Percentiles rank a stretch among this genome's conserved stretches.
Evolutionary conservation across 768 basidiomycete genomes (phyloP).

Genomic region (Boletus rex-veris): DNA sequence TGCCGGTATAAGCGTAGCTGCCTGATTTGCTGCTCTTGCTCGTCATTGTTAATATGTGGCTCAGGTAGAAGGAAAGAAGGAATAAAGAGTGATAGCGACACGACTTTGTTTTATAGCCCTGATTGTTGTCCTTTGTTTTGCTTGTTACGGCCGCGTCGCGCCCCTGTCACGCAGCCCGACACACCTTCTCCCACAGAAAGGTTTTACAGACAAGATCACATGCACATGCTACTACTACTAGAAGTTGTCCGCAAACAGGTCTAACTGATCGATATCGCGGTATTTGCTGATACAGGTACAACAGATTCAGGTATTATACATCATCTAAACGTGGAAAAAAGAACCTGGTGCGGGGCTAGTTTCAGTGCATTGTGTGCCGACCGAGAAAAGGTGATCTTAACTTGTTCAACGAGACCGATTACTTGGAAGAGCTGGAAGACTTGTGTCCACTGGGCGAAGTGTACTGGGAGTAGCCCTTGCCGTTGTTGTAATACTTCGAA

Average conservation of each 20-base stretch:
- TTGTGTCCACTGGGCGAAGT: conserved; percentile 43
- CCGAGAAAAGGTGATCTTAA: background rate
- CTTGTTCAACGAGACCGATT: background rate
- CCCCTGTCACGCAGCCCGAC: too few species aligned
- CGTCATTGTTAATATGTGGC: conserved; percentile 10
- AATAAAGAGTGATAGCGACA: background rate
- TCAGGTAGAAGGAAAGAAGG: background rate
- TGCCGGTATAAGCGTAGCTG: conserved; percentile 41
- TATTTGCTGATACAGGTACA: too few species aligned
- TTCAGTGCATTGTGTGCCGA: too few species aligned
- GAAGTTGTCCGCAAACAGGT: too few species aligned
- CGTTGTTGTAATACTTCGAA: conserved; percentile 57
- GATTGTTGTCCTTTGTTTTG: conserved; percentile 15
- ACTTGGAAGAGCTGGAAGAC: conserved; percentile 26
- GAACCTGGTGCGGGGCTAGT: background rate
- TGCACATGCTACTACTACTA: too few species aligned
- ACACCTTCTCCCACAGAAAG: too few species aligned
- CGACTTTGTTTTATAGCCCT: conserved; percentile 1
- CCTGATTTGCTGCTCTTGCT: conserved; percentile 18
- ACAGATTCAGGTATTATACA: too few species aligned
- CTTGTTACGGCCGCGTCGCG: too few species aligned
- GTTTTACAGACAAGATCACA: too few species aligned
- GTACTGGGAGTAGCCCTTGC: conserved; percentile 46
- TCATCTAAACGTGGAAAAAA: too few species aligned
- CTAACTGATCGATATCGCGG: too few species aligned